Percentiles rank a stretch among this genome's conserved stretches.
These are phyloP conservation scores for Ceratocystis colombiana DNA, from an alignment of 2,329 filamentous ascomycete genomes.

Conservation along the genomic window DNA sequence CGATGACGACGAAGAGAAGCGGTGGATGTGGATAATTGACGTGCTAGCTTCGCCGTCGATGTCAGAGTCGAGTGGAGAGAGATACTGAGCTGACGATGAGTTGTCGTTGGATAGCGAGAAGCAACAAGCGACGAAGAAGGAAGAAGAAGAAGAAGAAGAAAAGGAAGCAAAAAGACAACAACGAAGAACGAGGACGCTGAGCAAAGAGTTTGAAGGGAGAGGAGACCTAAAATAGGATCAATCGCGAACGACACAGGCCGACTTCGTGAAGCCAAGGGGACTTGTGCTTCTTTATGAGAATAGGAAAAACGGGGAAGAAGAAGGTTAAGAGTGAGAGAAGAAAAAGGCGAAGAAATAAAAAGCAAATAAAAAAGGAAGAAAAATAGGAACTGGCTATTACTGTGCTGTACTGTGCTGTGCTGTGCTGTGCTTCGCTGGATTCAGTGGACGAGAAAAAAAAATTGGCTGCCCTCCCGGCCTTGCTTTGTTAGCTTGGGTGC, in stretches of 20 bases:
- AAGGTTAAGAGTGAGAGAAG: not conserved
- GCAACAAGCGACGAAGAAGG: not conserved
- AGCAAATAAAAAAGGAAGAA: not conserved
- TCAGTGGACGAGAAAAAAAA: not conserved
- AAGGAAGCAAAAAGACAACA: not conserved
- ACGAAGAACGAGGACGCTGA: constrained; percentile 18
- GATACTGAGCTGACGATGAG: not conserved
- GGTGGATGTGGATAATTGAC: not conserved
- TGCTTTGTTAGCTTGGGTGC: not conserved
- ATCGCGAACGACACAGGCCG: constrained; percentile 21
- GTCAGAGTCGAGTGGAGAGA: not conserved
- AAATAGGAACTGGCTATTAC: not conserved
- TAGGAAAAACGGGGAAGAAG: not conserved
- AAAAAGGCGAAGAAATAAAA: constrained; percentile 2
- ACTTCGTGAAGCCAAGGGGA: constrained; percentile 21
- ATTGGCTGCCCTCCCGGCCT: not conserved
- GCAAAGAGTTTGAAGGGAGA: constrained; percentile 7
- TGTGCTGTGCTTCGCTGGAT: not conserved
- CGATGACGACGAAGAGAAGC: not conserved
- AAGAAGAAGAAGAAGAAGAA: not conserved
- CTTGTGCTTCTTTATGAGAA: constrained; percentile 20
- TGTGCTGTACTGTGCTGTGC: too few relatives aligned
- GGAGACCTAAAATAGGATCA: constrained; percentile 23
- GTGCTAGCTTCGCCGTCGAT: not conserved
- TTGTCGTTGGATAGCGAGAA: not conserved